phyloP scores from a whole-genome alignment of 1,284 basidiomycete species.

The Stygiomarasmius scandens region DNA sequence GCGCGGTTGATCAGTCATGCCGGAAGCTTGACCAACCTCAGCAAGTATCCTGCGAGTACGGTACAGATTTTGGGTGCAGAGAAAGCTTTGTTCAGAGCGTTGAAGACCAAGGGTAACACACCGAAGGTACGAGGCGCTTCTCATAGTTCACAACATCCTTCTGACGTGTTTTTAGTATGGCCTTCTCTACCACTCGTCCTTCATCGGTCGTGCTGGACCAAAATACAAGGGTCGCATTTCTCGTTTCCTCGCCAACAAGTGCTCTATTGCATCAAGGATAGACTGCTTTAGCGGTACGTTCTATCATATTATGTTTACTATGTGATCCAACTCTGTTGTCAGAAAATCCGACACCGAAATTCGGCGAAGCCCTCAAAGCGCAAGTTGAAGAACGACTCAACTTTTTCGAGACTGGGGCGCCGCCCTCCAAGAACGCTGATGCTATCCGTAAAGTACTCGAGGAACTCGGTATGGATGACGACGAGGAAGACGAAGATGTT shows the following conservation, averaged over 20 bases:
- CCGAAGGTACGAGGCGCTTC: slow-evolving; percentile 72
- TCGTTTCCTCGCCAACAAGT: slow-evolving; percentile 98
- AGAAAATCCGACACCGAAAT: slow-evolving; percentile 91
- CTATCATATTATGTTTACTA: background rate
- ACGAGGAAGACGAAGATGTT: slow-evolving; percentile 64
- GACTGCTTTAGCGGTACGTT: slow-evolving; percentile 86
- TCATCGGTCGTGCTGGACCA: slow-evolving; percentile 93
- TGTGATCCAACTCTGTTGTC: slow-evolving; percentile 2
- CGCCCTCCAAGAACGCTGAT: slow-evolving; percentile 86
- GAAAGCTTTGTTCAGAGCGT: slow-evolving; percentile 95
- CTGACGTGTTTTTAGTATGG: slow-evolving; percentile 71
- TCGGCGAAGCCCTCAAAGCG: slow-evolving; percentile 89
- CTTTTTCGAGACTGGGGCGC: slow-evolving; percentile 91
- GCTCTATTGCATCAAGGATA: slow-evolving; percentile 96
- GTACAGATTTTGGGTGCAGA: slow-evolving; percentile 98
- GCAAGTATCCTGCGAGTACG: slow-evolving; percentile 98
- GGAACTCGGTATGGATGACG: slow-evolving; percentile 74
- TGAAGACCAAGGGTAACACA: slow-evolving; percentile 99
- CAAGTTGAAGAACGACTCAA: slow-evolving; percentile 96
- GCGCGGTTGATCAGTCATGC: slow-evolving; percentile 96
- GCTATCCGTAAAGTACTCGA: slow-evolving; percentile 89
- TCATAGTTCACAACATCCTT: slow-evolving; percentile 6
- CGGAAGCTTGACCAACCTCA: slow-evolving; percentile 95
- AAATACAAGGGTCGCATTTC: slow-evolving; percentile 99
- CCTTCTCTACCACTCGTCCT: slow-evolving; percentile 91